A percentile compares a stretch with the other conserved stretches of the same genome.
These are phyloP conservation scores for Rhizophagus sp. DNA, from an alignment of 192 early-diverging fungal species.

Conservation along the genomic window DNA sequence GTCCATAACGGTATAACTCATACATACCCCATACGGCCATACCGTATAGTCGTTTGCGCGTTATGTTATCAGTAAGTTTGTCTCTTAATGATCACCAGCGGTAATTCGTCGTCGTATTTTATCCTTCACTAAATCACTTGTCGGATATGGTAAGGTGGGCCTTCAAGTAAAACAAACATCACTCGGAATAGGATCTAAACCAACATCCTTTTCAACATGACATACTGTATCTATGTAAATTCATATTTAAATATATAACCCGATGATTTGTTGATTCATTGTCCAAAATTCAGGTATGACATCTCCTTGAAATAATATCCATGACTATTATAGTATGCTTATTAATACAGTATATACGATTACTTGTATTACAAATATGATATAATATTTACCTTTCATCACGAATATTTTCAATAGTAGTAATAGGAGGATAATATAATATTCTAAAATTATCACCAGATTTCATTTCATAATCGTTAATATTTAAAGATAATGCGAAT, in stretches of 20 bases:
- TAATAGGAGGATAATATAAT: slow-evolving; percentile 58
- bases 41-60: too few relatives aligned
- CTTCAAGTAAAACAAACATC: too few relatives aligned
- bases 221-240: slow-evolving; percentile 61
- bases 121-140: not conserved
- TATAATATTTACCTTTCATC: slow-evolving; percentile 45
- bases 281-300: slow-evolving; percentile 74
- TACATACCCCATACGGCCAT: too few relatives aligned
- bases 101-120: not conserved
- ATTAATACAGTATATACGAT: not conserved
- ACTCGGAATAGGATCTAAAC: slow-evolving; percentile 52
- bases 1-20: too few relatives aligned
- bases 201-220: slow-evolving; percentile 51
- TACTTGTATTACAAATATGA: too few relatives aligned
- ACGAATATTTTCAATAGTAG: slow-evolving; percentile 41
- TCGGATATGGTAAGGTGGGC: not conserved
- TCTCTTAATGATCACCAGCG: not conserved
- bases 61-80: too few relatives aligned
- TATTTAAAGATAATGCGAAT: slow-evolving; percentile 65
- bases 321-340: slow-evolving; percentile 61
- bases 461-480: slow-evolving; percentile 44
- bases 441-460: slow-evolving; percentile 56
- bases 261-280: slow-evolving; percentile 61
- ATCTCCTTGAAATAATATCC: slow-evolving; percentile 69
- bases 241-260: slow-evolving; percentile 52